These are phyloP conservation scores for Ustilago xerochloae DNA, from an alignment of 1,284 basidiomycete species.

Conservation along the genomic window DNA sequence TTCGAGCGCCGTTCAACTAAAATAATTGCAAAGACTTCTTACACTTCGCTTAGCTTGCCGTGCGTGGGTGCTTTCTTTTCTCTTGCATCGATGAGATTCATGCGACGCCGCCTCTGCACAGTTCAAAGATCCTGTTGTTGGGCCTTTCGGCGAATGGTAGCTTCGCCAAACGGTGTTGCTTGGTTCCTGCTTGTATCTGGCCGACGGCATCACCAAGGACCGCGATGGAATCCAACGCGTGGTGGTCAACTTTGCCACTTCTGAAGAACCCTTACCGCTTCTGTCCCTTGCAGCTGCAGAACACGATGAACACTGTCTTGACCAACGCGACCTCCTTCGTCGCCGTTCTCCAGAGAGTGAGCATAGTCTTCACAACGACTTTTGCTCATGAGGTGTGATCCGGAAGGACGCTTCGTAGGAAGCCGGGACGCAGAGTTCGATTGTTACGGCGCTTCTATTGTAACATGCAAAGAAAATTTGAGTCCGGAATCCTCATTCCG, in stretches of 20 bases:
- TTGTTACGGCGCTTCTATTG: slow-evolving; percentile 1
- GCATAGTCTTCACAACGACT: too few species aligned
- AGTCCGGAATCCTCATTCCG: neutral
- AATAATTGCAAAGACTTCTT: neutral
- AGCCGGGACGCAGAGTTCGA: too few species aligned
- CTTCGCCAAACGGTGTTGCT: neutral
- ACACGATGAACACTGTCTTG: neutral
- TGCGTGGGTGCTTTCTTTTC: neutral
- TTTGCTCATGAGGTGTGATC: too few species aligned
- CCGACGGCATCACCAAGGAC: neutral
- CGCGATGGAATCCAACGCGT: neutral
- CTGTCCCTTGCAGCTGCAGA: neutral
- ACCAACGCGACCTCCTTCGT: neutral
- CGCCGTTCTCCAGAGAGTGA: too few species aligned
- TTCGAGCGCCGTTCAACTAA: neutral
- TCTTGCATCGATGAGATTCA: too few species aligned
- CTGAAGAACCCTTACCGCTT: slow-evolving; percentile 5
- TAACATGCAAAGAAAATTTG: neutral
- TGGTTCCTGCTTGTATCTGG: neutral
- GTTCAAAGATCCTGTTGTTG: neutral
- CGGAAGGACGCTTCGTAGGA: neutral
- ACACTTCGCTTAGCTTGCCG: neutral
- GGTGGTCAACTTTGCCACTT: neutral
- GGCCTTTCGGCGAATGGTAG: neutral
- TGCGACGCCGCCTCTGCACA: neutral